Evolutionary conservation across 345 rosid genomes (phyloP).

Genomic region (Gossypium sturtianum): DNA sequence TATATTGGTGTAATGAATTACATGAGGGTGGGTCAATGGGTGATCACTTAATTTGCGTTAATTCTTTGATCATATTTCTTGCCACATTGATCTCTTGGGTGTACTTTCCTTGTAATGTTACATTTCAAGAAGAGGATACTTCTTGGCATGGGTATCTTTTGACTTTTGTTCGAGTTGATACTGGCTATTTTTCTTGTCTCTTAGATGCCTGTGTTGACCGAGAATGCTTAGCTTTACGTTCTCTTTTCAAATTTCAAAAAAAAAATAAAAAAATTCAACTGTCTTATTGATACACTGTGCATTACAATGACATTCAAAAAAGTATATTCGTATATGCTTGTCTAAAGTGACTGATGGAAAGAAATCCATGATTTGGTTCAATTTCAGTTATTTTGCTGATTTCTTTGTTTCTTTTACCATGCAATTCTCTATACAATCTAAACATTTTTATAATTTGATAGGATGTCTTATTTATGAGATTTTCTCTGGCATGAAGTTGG

Average conservation of each 20-base stretch:
- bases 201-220: not conserved
- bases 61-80: not conserved
- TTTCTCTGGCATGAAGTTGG: slow-evolving; percentile 76
- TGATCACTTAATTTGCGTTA: not conserved
- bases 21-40: not conserved
- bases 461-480: slow-evolving; percentile 95
- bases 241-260: too few relatives aligned
- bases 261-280: not conserved
- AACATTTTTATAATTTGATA: slow-evolving; percentile 22
- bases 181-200: not conserved
- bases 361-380: not conserved
- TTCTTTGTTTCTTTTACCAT: not conserved
- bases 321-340: not conserved
- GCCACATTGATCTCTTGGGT: not conserved
- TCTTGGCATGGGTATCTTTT: not conserved
- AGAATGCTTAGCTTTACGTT: not conserved
- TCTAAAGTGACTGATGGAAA: not conserved
- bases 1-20: not conserved
- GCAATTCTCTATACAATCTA: not conserved
- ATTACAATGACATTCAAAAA: not conserved
- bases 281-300: not conserved
- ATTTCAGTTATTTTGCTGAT: not conserved
- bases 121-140: not conserved
- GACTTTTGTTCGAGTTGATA: not conserved
- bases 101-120: not conserved